A percentile compares a stretch with the other conserved stretches of the same genome.
Evolutionary conservation across 768 basidiomycete genomes (phyloP).

Genomic region (Ramaria rubella): DNA sequence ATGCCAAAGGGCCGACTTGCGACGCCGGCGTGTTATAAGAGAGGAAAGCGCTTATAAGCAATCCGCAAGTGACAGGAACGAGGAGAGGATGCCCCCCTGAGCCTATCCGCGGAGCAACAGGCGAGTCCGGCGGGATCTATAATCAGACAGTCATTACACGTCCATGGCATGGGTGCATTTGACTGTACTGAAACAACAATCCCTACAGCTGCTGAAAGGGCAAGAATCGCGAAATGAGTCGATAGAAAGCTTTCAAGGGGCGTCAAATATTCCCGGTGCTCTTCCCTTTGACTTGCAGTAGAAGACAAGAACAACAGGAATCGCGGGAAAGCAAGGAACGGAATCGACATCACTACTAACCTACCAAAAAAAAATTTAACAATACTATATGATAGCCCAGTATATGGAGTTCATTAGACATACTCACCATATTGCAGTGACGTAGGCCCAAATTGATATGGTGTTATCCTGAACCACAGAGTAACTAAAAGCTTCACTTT

Average conservation of each 20-base stretch:
- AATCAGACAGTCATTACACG: slow-evolving; percentile 1
- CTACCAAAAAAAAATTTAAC: background rate
- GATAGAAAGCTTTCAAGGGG: slow-evolving; percentile 65
- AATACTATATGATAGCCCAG: background rate
- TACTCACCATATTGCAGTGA: background rate
- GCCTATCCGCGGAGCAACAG: slow-evolving; percentile 23
- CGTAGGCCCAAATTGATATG: background rate
- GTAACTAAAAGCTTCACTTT: no score
- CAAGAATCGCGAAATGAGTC: slow-evolving; percentile 56
- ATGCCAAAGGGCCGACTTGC: slow-evolving; percentile 47
- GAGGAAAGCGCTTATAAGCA: slow-evolving; percentile 49
- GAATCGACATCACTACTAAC: background rate
- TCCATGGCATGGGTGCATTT: slow-evolving; percentile 1
- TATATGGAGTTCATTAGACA: background rate
- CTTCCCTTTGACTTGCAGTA: slow-evolving; percentile 30
- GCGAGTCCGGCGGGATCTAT: slow-evolving; percentile 41
- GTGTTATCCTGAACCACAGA: background rate
- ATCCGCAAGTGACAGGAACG: slow-evolving; percentile 48
- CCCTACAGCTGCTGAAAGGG: slow-evolving; percentile 47
- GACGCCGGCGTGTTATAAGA: slow-evolving; percentile 52
- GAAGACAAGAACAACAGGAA: slow-evolving; percentile 59
- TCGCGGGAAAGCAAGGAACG: slow-evolving; percentile 39
- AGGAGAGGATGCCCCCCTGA: slow-evolving; percentile 54
- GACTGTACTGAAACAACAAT: slow-evolving; percentile 34
- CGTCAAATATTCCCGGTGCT: slow-evolving; percentile 44